Evolutionary conservation across 2,329 filamentous ascomycete species (phyloP), one percentile per base, ranked within the genome.

Genomic region (Colletotrichum melonis): DNA sequence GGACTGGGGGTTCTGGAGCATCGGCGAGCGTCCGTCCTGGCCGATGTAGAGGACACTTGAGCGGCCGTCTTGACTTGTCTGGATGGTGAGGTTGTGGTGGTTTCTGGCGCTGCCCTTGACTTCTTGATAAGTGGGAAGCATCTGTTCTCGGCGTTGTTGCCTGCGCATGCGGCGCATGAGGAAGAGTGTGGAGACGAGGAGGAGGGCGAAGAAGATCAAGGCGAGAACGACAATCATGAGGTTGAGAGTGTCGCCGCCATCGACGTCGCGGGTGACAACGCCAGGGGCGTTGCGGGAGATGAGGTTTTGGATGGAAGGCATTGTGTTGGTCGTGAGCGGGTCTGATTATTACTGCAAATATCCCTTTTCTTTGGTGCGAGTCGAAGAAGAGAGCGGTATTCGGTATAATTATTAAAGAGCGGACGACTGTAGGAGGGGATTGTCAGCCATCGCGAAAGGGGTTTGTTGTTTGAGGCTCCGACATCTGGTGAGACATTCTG

Each of bases 181-280:
- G 76, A 96, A 86, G 63, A 98, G 90, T 32, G 88, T 85, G 71
- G 90, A 91, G 66, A 93, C 86, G 71, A 95, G 87, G 60, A 92
- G 80, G 35, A 97, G 87, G 73, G 89, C 91, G 78, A 96, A 83
- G 78, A 97, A 90, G 77, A 96, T 86, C 58, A 99, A 87, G 75
- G 92, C 92, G 77, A 98, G 87, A 68, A 98, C 89, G 72, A 91
- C 89, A 78, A 97, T 93, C 81, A 98, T 86, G 56, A 97, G 90
- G 80, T 94, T 92, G 81, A 95, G 87, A 85, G 93, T 91, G 77
- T 93, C 86, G 77, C 86, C 84, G 72, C 84, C 84, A 76, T 88
- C 86, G 73, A 81, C 80, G 73, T 84, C 69, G 32, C 73, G 65
- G 49, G 70, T 60, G 62, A 63, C 60, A 19, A 73, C 82, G 77